These are phyloP conservation scores for Phoma herbarum DNA, from an alignment of 2,329 filamentous ascomycete species.

Conservation along the genomic window DNA sequence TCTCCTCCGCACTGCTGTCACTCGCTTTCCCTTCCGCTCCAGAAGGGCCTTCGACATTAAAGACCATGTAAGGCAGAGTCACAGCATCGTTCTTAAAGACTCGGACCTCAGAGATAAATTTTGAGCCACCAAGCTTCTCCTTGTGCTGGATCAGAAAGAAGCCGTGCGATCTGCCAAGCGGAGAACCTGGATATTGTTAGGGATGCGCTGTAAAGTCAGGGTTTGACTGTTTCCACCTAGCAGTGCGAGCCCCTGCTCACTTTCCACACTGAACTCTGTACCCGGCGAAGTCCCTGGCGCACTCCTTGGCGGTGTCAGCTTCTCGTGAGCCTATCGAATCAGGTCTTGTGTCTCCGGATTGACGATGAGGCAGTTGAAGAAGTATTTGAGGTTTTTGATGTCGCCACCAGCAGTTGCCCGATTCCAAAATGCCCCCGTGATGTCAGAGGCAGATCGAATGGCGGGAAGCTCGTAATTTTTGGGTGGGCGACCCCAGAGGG, in stretches of 20 bases:
- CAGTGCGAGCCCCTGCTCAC: neutral
- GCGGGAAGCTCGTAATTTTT: neutral
- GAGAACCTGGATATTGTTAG: neutral
- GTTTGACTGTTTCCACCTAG: neutral
- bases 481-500: neutral
- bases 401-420: neutral
- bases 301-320: neutral
- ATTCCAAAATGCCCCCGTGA: neutral
- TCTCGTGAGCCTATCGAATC: neutral
- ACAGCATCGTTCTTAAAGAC: neutral
- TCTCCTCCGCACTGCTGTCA: neutral
- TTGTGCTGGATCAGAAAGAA: neutral
- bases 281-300: neutral
- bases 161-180: neutral
- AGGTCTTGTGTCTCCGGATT: neutral
- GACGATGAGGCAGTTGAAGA: neutral
- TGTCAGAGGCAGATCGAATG: neutral
- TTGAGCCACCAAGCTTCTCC: neutral
- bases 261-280: neutral
- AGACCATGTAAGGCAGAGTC: neutral
- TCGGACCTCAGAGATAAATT: neutral
- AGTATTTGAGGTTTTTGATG: neutral
- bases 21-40: neutral
- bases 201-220: neutral
- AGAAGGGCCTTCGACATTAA: neutral